A percentile compares a stretch with the other conserved stretches of the same genome.
Evolutionary conservation across 2,329 filamentous ascomycete species (phyloP).

Genomic region (Dothistroma pini): DNA sequence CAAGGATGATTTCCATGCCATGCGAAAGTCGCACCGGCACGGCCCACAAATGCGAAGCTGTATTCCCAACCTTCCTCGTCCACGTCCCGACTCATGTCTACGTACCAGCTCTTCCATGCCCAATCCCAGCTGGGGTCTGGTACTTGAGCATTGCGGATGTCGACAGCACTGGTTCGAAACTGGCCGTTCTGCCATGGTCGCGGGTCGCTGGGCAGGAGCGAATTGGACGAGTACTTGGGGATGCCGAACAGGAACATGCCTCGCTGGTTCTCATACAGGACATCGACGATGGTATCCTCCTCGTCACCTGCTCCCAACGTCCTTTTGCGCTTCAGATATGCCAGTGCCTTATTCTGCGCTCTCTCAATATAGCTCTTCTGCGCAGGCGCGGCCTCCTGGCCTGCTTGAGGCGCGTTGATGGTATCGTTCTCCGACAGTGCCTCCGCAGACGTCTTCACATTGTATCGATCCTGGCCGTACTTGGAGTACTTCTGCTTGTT

Average conservation of each 20-base stretch:
- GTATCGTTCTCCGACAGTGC: slow-evolving; percentile 18
- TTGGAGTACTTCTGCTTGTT: slow-evolving; percentile 36
- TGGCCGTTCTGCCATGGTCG: slow-evolving; percentile 72
- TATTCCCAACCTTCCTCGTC: slow-evolving; percentile 97
- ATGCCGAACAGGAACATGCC: slow-evolving; percentile 86
- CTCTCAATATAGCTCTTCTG: slow-evolving; percentile 31
- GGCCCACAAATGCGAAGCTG: slow-evolving; percentile 70
- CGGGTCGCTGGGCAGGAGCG: slow-evolving; percentile 81
- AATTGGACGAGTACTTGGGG: slow-evolving; percentile 81
- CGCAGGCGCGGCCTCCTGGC: slow-evolving; percentile 18
- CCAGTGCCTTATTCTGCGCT: slow-evolving; percentile 31
- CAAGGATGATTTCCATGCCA: slow-evolving; percentile 89
- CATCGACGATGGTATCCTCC: slow-evolving; percentile 62
- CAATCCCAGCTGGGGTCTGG: slow-evolving; percentile 96
- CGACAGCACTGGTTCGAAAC: slow-evolving; percentile 56
- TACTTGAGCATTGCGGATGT: slow-evolving; percentile 82
- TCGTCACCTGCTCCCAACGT: slow-evolving; percentile 33
- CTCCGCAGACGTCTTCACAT: slow-evolving; percentile 16
- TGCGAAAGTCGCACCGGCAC: slow-evolving; percentile 38
- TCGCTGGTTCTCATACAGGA: slow-evolving; percentile 93
- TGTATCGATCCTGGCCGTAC: slow-evolving; percentile 33
- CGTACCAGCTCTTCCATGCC: slow-evolving; percentile 70
- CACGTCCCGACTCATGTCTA: slow-evolving; percentile 73
- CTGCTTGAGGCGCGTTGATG: slow-evolving; percentile 13
- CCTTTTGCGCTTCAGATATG: slow-evolving; percentile 32